A percentile compares a stretch with the other conserved stretches of the same genome.
These are phyloP conservation scores for Cinchona pubescens DNA, from an alignment of 257 asterid genomes.

Conservation along the genomic window DNA sequence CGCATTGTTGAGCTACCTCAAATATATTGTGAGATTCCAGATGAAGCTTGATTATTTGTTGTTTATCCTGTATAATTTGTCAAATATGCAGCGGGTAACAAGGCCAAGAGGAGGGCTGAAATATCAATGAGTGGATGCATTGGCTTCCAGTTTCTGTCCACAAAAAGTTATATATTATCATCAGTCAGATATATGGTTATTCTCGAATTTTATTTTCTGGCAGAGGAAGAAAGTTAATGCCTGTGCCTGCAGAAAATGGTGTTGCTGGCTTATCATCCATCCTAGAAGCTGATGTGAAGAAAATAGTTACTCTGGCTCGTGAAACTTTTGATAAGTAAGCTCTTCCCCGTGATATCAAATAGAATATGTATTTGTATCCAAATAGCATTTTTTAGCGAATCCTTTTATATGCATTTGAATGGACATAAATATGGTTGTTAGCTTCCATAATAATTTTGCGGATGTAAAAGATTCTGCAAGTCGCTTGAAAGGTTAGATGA, in stretches of 20 bases:
- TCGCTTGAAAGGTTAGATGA: neutral
- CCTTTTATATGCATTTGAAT: neutral
- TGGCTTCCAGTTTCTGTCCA: constrained; percentile 97
- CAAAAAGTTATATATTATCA: constrained; percentile 59
- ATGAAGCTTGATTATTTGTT: neutral
- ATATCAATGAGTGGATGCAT: constrained; percentile 80
- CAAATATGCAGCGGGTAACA: constrained; percentile 67
- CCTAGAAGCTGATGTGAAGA: constrained; percentile 81
- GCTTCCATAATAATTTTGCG: neutral
- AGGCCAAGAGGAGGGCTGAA: constrained; percentile 98
- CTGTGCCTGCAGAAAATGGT: constrained; percentile 52
- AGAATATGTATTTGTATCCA: neutral
- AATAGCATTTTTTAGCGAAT: neutral
- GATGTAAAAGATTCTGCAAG: neutral
- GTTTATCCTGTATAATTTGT: constrained; percentile 12
- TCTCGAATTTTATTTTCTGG: constrained; percentile 44
- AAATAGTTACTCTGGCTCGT: constrained; percentile 77
- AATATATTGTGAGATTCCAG: neutral
- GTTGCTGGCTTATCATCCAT: constrained; percentile 65
- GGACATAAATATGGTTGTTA: neutral
- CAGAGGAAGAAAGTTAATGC: constrained; percentile 38
- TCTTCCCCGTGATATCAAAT: neutral
- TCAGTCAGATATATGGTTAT: constrained; percentile 51
- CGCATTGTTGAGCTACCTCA: neutral
- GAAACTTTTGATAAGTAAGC: constrained; percentile 83